Percentiles rank a stretch among this genome's conserved stretches.
Conservation (phyloP, 768 basidiomycete genomes). For the Leccinum subgranulosum region DNA sequence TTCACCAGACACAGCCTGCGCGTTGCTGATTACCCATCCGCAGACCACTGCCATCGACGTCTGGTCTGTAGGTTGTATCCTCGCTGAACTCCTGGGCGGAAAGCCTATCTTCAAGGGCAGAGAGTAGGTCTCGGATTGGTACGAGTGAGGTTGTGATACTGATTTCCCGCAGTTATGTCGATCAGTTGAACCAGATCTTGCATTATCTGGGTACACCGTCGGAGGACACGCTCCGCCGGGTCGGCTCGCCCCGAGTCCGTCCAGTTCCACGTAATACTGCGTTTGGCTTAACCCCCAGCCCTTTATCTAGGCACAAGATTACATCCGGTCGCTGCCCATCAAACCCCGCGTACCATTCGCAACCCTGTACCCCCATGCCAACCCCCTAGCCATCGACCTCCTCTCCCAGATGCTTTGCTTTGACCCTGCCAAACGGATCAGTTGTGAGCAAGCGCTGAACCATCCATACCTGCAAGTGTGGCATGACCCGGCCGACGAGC, state of each 20-base stretch:
- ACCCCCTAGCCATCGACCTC: conserved; percentile 91
- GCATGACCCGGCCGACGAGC: conserved; percentile 97
- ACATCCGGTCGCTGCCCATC: conserved; percentile 96
- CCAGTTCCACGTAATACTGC: background rate
- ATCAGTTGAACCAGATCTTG: conserved; percentile 96
- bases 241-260: conserved; percentile 89
- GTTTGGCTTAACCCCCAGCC: conserved; percentile 1
- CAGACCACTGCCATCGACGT: conserved; percentile 91
- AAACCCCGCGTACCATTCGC: conserved; percentile 92
- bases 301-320: conserved; percentile 79
- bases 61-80: conserved; percentile 95
- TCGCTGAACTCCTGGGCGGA: conserved; percentile 88
- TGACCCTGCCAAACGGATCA: conserved; percentile 94
- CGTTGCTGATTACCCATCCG: conserved; percentile 12
- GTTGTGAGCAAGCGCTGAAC: conserved; percentile 91
- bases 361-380: conserved; percentile 90
- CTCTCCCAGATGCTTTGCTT: conserved; percentile 90
- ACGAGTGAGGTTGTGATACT: background rate
- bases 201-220: conserved; percentile 98
- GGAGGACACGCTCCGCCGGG: conserved; percentile 92
- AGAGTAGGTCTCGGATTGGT: conserved; percentile 58
- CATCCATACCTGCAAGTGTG: conserved; percentile 96
- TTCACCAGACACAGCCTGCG: background rate
- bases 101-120: conserved; percentile 97
- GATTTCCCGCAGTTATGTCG: conserved; percentile 71